Conservation (phyloP, 345 rosid genomes). For the Camelina laxa region DNA sequence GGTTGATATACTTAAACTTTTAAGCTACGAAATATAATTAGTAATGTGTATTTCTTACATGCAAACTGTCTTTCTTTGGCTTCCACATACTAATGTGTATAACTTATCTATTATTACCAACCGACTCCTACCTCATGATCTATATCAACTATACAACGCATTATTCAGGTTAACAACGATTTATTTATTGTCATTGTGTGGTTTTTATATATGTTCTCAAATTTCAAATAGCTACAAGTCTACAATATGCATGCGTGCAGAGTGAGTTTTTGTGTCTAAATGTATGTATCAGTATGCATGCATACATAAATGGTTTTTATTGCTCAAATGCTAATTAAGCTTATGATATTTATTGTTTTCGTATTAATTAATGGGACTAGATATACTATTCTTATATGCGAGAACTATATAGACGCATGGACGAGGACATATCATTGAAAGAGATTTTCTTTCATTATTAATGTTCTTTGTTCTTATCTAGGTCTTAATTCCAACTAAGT, state of each 20-base stretch:
- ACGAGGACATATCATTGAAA: constrained; percentile 6
- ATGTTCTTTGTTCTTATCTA: constrained; percentile 15
- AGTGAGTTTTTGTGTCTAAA: background rate
- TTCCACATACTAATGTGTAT: background rate
- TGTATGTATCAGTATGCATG: background rate
- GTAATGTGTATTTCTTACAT: background rate
- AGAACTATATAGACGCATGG: background rate
- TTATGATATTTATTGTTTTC: background rate
- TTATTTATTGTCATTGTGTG: background rate
- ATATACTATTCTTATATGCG: constrained; percentile 15
- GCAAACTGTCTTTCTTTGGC: background rate
- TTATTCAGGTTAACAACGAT: background rate
- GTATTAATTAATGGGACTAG: constrained; percentile 10
- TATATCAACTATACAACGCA: constrained; percentile 22
- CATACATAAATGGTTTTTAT: constrained; percentile 15
- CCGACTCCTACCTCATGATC: constrained; percentile 25
- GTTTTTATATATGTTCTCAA: constrained; percentile 17
- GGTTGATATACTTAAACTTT: constrained; percentile 1
- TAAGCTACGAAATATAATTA: background rate
- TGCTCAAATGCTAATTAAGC: constrained; percentile 22
- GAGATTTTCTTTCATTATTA: constrained; percentile 1
- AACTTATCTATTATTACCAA: no score
- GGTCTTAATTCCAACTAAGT: constrained; percentile 12
- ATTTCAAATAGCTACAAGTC: background rate
- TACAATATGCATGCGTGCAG: background rate